A percentile compares a stretch with the other conserved stretches of the same genome.
Evolutionary conservation across 2,329 filamentous ascomycete genomes (phyloP).

Genomic region (Ceratocystis smalleyi): DNA sequence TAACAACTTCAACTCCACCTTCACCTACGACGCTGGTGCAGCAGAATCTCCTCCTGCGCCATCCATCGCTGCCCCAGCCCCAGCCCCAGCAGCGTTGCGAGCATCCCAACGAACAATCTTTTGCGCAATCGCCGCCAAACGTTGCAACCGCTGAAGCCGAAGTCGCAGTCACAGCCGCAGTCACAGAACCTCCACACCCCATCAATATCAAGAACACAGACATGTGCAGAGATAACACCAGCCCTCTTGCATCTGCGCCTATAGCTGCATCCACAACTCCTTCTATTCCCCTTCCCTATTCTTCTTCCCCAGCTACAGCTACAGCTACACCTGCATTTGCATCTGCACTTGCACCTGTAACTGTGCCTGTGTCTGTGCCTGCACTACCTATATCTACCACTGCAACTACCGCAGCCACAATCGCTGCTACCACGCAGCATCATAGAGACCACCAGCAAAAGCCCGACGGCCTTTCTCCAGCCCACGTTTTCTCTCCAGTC

Average conservation of each 20-base stretch:
- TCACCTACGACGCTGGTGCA: neutral
- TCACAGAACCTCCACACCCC: neutral
- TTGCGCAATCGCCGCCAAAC: neutral
- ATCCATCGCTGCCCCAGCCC: neutral
- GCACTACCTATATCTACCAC: no score
- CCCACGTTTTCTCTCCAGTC: slow-evolving; percentile 12
- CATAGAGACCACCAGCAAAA: neutral
- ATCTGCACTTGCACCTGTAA: neutral
- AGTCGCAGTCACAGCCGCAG: neutral
- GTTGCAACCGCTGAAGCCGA: neutral
- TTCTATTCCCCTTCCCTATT: neutral
- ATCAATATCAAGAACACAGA: neutral
- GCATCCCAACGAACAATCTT: neutral
- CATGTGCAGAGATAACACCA: neutral
- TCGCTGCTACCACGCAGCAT: neutral
- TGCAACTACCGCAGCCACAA: no score
- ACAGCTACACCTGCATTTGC: neutral
- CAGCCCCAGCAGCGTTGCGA: neutral
- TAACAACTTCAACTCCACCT: neutral
- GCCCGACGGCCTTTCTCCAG: slow-evolving; percentile 6
- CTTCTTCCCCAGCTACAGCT: neutral
- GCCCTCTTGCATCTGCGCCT: neutral
- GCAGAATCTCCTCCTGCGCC: neutral
- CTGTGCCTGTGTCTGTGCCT: neutral
- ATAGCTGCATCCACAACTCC: neutral